Conservation (phyloP, 2,329 filamentous ascomycete species). For the Immersiporthe knoxdaviesiana region DNA sequence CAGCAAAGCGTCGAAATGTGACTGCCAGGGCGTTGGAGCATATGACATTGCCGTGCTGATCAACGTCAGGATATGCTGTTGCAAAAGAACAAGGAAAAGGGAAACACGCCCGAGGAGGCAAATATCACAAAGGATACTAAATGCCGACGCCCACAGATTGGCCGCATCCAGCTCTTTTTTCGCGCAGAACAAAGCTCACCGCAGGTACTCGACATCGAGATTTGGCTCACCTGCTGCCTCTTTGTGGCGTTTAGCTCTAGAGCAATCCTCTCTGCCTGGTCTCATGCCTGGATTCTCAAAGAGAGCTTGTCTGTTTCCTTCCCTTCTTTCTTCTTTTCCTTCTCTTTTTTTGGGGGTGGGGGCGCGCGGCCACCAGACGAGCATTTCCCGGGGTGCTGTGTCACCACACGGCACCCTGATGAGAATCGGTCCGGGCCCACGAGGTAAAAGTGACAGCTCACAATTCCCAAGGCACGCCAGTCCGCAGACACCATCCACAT, state of each 20-base stretch:
- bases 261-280: not conserved
- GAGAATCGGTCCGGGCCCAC: not conserved
- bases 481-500: not conserved
- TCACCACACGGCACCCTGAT: not conserved
- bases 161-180: not conserved
- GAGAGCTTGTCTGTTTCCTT: not conserved
- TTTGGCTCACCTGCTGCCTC: not conserved
- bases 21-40: not conserved
- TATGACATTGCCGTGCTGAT: not conserved
- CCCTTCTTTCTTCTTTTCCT: too few relatives aligned
- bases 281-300: not conserved
- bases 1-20: not conserved
- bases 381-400: not conserved
- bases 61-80: not conserved
- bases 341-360: too few relatives aligned
- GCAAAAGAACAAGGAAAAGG: too few relatives aligned
- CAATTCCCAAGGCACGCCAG: conserved; percentile 6
- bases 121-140: not conserved
- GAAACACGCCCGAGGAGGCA: conserved; percentile 9
- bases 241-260: not conserved
- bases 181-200: not conserved
- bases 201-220: not conserved
- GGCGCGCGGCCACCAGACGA: too few relatives aligned
- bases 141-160: not conserved
- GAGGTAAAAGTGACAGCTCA: conserved; percentile 24